Conservation (phyloP, 176 grass and related monocot genomes). For the Aegilops longissima region DNA sequence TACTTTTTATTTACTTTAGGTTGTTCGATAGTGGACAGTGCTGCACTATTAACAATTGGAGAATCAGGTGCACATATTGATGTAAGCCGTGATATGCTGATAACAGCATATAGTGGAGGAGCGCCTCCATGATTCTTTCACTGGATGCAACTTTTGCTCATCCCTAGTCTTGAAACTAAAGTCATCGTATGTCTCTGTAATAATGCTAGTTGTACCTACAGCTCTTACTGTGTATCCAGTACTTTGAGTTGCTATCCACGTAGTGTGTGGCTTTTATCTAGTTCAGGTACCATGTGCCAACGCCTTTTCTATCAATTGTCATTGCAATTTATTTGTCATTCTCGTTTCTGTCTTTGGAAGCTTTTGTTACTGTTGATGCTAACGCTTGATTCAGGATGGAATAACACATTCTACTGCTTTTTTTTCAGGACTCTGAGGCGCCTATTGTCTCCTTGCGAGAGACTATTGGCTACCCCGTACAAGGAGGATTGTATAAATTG, state of each 20-base stretch:
- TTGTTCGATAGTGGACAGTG: too few relatives aligned
- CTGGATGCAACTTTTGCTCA: neutral
- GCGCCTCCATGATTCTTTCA: neutral
- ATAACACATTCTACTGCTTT: neutral
- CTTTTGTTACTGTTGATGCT: too few relatives aligned
- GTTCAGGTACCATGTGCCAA: neutral
- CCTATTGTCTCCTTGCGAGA: slow-evolving; percentile 5
- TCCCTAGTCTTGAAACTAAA: slow-evolving; percentile 1
- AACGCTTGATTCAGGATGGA: neutral
- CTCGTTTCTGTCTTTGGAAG: neutral
- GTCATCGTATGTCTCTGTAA: neutral
- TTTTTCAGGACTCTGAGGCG: neutral
- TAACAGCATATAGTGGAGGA: neutral
- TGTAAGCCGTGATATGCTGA: too few relatives aligned
- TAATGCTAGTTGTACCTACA: neutral
- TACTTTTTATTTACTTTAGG: too few relatives aligned
- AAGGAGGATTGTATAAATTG: slow-evolving; percentile 35
- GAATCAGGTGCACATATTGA: too few relatives aligned
- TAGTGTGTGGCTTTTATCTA: neutral
- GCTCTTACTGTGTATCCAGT: too few relatives aligned
- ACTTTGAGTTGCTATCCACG: neutral
- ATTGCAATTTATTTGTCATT: neutral
- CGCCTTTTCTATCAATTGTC: neutral
- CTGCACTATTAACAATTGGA: too few relatives aligned
- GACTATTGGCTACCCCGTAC: neutral